Conservation (phyloP, 1,139 yeast genomes). For the Yarrowia galli region DNA sequence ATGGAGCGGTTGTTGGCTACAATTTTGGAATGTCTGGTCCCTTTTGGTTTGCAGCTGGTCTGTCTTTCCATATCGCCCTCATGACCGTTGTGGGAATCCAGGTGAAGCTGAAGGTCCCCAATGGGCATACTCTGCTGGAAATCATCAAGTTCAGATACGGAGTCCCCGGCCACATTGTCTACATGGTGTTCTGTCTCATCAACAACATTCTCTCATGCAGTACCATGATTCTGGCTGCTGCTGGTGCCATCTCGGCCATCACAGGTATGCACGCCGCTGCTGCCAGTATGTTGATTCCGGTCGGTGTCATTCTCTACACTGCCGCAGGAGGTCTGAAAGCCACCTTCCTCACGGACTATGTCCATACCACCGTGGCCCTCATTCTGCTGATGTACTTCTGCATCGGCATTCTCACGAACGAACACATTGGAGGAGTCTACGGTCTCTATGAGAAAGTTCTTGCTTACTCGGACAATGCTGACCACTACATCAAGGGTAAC, state of each 20-base stretch:
- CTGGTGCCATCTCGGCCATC: slow-evolving; percentile 46
- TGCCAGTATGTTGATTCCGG: slow-evolving; percentile 75
- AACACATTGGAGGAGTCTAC: slow-evolving; percentile 77
- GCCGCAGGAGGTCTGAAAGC: slow-evolving; percentile 88
- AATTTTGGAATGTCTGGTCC: slow-evolving; percentile 80
- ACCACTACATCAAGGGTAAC: slow-evolving; percentile 64
- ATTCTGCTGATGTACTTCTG: slow-evolving; percentile 52
- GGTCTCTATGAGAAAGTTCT: slow-evolving; percentile 74
- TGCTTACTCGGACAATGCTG: slow-evolving; percentile 53
- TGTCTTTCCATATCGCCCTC: slow-evolving; percentile 70
- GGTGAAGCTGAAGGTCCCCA: slow-evolving; percentile 54
- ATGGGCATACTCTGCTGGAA: slow-evolving; percentile 77
- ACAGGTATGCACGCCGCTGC: slow-evolving; percentile 86
- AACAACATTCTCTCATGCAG: slow-evolving; percentile 82
- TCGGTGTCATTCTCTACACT: slow-evolving; percentile 82
- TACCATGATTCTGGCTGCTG: slow-evolving; percentile 52
- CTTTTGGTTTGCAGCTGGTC: slow-evolving; percentile 78
- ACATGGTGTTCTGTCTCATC: slow-evolving; percentile 80
- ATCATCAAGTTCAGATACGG: slow-evolving; percentile 75
- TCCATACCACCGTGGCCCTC: slow-evolving; percentile 65
- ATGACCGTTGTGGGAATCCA: slow-evolving; percentile 81
- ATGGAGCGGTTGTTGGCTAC: slow-evolving; percentile 80
- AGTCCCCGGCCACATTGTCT: slow-evolving; percentile 67
- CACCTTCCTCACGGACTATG: slow-evolving; percentile 85
- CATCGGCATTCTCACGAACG: slow-evolving; percentile 59